Evolutionary conservation across 2,329 filamentous ascomycete genomes (phyloP).

Genomic region (Macroventuria anomochaeta): DNA sequence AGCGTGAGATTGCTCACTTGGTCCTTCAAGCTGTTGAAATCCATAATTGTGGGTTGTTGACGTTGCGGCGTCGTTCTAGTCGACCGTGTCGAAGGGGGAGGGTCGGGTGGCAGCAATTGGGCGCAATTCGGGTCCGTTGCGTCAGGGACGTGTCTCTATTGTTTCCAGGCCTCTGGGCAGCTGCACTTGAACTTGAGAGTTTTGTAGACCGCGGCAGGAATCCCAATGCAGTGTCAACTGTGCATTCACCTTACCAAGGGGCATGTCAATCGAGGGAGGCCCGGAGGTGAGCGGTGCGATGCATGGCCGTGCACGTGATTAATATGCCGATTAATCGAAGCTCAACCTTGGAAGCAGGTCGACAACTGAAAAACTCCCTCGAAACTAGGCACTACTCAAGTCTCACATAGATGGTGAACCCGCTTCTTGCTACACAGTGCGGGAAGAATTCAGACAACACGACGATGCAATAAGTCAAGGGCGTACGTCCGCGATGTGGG

Average conservation of each 20-base stretch:
- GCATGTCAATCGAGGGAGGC: neutral
- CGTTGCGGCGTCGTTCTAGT: slow-evolving; percentile 9
- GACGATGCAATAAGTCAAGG: no score
- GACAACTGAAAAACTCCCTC: no score
- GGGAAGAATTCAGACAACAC: no score
- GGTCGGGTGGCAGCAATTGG: slow-evolving; percentile 16
- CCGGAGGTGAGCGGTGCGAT: neutral
- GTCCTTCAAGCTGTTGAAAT: slow-evolving; percentile 83
- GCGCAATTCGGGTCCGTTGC: slow-evolving; percentile 17
- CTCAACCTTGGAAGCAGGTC: neutral
- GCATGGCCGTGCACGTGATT: slow-evolving; percentile 2
- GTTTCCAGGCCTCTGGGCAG: neutral
- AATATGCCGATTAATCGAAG: no score
- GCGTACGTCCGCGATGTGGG: no score
- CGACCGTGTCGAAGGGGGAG: neutral
- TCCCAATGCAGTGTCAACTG: neutral
- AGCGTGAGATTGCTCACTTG: slow-evolving; percentile 90
- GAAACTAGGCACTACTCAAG: no score
- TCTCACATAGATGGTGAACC: no score
- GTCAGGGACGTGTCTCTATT: no score
- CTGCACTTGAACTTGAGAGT: no score
- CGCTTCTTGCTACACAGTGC: no score
- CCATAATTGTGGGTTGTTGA: slow-evolving; percentile 64
- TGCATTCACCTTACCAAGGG: neutral
- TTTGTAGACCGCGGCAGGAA: neutral